Percentiles rank a stretch among this genome's conserved stretches.
These are phyloP conservation scores for Rhododendron mucronatum DNA, from an alignment of 148 eudicot genomes.

Conservation along the genomic window DNA sequence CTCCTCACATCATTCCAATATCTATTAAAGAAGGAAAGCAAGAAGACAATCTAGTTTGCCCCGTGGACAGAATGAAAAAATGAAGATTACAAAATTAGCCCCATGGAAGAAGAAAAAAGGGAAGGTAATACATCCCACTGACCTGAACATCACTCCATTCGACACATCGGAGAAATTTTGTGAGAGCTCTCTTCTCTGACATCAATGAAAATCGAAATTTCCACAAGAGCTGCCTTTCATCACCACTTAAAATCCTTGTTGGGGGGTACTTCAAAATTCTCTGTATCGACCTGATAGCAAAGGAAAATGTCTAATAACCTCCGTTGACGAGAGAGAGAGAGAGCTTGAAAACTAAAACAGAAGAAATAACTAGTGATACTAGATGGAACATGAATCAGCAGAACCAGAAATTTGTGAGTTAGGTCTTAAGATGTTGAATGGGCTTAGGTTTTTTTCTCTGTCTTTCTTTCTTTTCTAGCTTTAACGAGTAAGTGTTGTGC, in stretches of 20 bases:
- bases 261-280: slow-evolving; percentile 87
- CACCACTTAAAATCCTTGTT: slow-evolving; percentile 88
- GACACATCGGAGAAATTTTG: slow-evolving; percentile 94
- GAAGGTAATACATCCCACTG: neutral
- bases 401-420: neutral
- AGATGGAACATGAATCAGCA: slow-evolving; percentile 1
- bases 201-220: slow-evolving; percentile 96
- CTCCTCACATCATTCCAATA: neutral
- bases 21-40: neutral
- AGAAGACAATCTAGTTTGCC: neutral
- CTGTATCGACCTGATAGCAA: slow-evolving; percentile 69
- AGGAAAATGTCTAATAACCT: slow-evolving; percentile 15
- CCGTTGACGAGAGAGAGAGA: neutral
- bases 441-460: too few relatives aligned
- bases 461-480: too few relatives aligned
- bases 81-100: neutral
- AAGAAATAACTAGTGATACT: neutral
- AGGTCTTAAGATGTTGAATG: neutral
- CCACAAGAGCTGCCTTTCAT: slow-evolving; percentile 95
- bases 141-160: slow-evolving; percentile 99
- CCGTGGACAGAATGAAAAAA: neutral
- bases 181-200: slow-evolving; percentile 92
- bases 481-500: too few relatives aligned
- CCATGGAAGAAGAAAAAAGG: neutral
- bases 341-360: neutral